phyloP scores from a whole-genome alignment of 352 stramenopile species.

The Phytophthora niederhauseri region DNA sequence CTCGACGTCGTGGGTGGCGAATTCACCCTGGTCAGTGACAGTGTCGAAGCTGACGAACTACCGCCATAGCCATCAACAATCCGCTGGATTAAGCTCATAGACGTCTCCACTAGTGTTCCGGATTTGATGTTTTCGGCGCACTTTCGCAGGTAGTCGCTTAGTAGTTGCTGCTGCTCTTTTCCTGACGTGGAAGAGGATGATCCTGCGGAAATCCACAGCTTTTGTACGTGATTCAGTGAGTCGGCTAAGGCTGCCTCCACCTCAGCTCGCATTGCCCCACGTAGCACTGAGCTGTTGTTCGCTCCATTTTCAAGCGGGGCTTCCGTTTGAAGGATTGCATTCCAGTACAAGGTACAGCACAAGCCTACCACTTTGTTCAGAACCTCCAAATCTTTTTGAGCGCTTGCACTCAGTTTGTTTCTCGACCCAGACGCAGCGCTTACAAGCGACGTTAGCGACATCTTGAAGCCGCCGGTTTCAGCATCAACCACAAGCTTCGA shows the following conservation, averaged over 20 bases:
- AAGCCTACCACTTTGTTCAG: slow-evolving; percentile 77
- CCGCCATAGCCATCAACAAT: slow-evolving; percentile 61
- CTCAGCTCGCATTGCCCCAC: slow-evolving; percentile 45
- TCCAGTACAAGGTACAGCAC: slow-evolving; percentile 83
- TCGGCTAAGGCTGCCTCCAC: slow-evolving; percentile 69
- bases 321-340: slow-evolving; percentile 58
- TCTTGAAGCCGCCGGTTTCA: slow-evolving; percentile 72
- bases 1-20: slow-evolving; percentile 44
- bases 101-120: slow-evolving; percentile 64
- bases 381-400: slow-evolving; percentile 75
- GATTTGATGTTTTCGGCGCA: slow-evolving; percentile 72
- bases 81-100: slow-evolving; percentile 76
- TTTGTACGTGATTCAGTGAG: slow-evolving; percentile 77
- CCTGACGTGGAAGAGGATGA: slow-evolving; percentile 52
- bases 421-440: slow-evolving; percentile 60
- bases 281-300: slow-evolving; percentile 25
- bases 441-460: slow-evolving; percentile 71
- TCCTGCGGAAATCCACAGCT: slow-evolving; percentile 54
- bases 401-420: slow-evolving; percentile 44
- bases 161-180: slow-evolving; percentile 77
- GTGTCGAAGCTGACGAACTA: slow-evolving; percentile 42
- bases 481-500: slow-evolving; percentile 73
- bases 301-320: slow-evolving; percentile 10
- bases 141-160: slow-evolving; percentile 76
- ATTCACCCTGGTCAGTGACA: slow-evolving; percentile 47